Base-by-base conservation (phyloP, 2,329 filamentous ascomycete genomes). In the Hypomyces perniciosus region DNA sequence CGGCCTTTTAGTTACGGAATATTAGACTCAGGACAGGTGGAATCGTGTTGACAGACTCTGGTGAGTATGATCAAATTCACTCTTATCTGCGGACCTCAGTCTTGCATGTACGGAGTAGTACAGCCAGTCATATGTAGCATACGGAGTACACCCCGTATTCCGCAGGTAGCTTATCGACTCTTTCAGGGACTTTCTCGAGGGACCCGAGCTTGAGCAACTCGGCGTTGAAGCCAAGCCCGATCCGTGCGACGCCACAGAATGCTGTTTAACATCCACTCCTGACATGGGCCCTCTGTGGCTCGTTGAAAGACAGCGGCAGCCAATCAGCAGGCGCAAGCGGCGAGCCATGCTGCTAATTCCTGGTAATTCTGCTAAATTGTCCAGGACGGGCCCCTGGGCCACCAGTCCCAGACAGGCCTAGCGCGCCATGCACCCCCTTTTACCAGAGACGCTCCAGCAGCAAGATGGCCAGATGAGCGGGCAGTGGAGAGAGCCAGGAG, bases 361-460 rank as follows among this genome's bases (percentile, higher is more conserved):
- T 40, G 40, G 38, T 27, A 40, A 27, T 34, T 51, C 43, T 50
- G 46, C 46, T 48, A 48, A 20, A 53, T 43, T 53, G 46, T 49
- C 42, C 46, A 45, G 40, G 20, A 31, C 50, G 37, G 20, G 20
- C 20, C 20, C 20, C 41, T 41, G 50, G 51, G 44, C 34, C 51
- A 44, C 42, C 47, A 48, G 44, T 44, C 52, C 52, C 52, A 48
- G 51, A 48, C 34, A 30, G 13, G 33, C 12, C 52, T 54, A 54
- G 44, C 7, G 48, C 40, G 7, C 20, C 10, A 51, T 48, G 52
- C 52, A 51, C 52, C 52, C 51, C 52, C 52, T 54, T 54, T 54
- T 54, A 38, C 48, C 48, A 48, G n/a, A 46, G 20, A n/a, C 20
- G 13, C 27, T 8, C 44, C 30, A 40, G 20, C n/a, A 34, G 40